Evolutionary conservation across 768 basidiomycete genomes (phyloP).

Genomic region (Hebeloma cylindrosporum): DNA sequence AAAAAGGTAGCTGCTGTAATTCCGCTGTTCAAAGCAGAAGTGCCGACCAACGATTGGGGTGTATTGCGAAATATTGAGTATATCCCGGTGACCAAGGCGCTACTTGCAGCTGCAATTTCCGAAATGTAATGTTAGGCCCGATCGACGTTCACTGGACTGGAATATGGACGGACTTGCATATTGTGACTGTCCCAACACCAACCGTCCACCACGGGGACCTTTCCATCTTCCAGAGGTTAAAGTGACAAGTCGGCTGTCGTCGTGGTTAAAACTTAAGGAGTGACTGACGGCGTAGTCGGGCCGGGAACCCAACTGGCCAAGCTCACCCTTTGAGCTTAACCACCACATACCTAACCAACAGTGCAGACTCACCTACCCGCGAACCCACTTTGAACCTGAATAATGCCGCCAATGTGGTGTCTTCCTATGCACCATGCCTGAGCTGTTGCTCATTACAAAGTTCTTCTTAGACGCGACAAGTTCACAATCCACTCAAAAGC

Average conservation of each 20-base stretch:
- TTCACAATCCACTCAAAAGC: conserved; percentile 90
- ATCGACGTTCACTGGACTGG: conserved; percentile 20
- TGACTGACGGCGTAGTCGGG: no score
- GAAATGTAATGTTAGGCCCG: conserved; percentile 23
- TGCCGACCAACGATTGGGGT: conserved; percentile 49
- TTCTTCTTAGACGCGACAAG: conserved; percentile 68
- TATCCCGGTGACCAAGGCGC: conserved; percentile 49
- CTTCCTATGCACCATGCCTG: conserved; percentile 6
- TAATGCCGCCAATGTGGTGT: conserved; percentile 41
- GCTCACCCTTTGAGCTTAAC: no score
- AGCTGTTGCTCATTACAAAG: conserved; percentile 9
- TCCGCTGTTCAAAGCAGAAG: conserved; percentile 71
- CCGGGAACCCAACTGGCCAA: no score
- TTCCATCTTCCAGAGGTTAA: conserved; percentile 36
- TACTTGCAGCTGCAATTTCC: conserved; percentile 56
- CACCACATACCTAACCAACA: not conserved
- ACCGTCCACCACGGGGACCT: conserved; percentile 41
- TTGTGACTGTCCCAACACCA: conserved; percentile 55
- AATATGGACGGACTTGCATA: conserved; percentile 77
- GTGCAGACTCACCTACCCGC: not conserved
- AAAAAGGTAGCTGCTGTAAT: conserved; percentile 77
- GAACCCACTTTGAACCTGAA: not conserved
- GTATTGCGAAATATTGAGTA: conserved; percentile 47
- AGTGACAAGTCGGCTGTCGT: no score
- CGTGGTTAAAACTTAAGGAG: no score